Evolutionary conservation across 768 basidiomycete species (phyloP), one percentile per base, ranked within the genome.

Genomic region (Pulveroboletus sp.): DNA sequence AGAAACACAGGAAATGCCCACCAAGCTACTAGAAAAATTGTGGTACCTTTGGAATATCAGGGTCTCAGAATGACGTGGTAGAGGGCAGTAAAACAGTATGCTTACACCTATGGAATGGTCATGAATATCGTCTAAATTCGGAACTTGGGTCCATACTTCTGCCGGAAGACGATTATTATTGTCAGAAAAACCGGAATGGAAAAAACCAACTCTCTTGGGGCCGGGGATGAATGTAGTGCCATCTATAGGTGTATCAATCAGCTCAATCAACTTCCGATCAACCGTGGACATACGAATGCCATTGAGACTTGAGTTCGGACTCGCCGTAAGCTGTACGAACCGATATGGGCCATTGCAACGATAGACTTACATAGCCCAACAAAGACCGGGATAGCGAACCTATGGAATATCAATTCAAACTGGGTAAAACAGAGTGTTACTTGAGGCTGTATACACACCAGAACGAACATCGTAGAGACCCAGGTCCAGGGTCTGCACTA

Each of bases 401-500:
- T 40, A 26, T 1, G 3, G 6, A 27, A 0, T 40, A 15, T 40
- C 24, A 9, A 5, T n/a, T 39, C 3, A 7, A 8, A 26, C 26
- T 1, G 8, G 4, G 1, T 14, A 26, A 4, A 15, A 30, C 5
- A 3, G 5, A 30, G 11, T 8, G 8, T 2, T 2, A 24, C 15
- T 4, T 0, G 24, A 14, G 26, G 8, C 26, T 27, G 27, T n/a
- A 14, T 11, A 39, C 43, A 3, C 18, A 50, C 49, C 2, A 46
- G 15, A 38, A 52, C 8, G 12, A 49, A 51, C 2, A 48, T 10
- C 1, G 35, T 37, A n/a, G 50, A 51, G 9, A 51, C 33, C 37
- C 42, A 36, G 18, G 51, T 48, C 54, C 54, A 55, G 0, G 21
- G 24, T 43, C 12, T 37, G 12, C 37, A 14, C 54, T 55, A n/a